Evolutionary conservation across 2,329 filamentous ascomycete genomes (phyloP).

Genomic region (Ceratocystiopsis brevicomis): DNA sequence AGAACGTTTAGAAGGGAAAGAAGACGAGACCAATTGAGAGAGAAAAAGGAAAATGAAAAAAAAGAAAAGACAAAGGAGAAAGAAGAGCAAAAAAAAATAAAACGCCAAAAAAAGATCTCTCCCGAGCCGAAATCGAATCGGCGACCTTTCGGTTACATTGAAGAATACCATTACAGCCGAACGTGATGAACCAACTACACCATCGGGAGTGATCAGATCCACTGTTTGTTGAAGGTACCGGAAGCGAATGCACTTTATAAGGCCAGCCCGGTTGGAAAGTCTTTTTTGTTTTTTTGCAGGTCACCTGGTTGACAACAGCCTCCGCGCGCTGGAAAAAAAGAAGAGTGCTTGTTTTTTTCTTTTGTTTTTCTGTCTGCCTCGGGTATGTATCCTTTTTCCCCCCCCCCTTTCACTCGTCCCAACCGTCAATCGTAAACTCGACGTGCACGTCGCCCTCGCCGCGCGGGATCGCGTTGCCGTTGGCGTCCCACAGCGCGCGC

Average conservation of each 20-base stretch:
- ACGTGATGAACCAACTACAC: slow-evolving; percentile 6
- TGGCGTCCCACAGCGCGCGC: slow-evolving; percentile 38
- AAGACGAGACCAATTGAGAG: neutral
- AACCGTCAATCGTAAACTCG: slow-evolving; percentile 36
- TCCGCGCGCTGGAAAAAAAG: no score
- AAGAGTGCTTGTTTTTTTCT: no score
- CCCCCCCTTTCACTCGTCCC: slow-evolving; percentile 16
- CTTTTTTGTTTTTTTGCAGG: no score
- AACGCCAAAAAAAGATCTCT: neutral
- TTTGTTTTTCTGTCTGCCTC: no score
- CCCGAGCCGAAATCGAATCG: slow-evolving; percentile 4
- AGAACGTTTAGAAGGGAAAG: no score
- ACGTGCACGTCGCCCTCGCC: slow-evolving; percentile 37
- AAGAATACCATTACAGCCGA: slow-evolving; percentile 3
- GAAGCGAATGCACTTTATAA: no score
- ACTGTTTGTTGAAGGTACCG: neutral
- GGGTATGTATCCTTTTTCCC: neutral
- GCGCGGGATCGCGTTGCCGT: slow-evolving; percentile 33
- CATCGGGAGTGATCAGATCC: slow-evolving; percentile 14
- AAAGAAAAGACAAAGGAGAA: slow-evolving; percentile 1
- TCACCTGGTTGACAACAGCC: no score
- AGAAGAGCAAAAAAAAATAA: neutral
- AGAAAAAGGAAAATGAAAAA: neutral
- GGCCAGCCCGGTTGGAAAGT: no score
- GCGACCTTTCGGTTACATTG: slow-evolving; percentile 5